Evolutionary conservation across 257 asterid species (phyloP), one percentile per base, ranked within the genome.

Genomic region (Scutellaria baicalensis): DNA sequence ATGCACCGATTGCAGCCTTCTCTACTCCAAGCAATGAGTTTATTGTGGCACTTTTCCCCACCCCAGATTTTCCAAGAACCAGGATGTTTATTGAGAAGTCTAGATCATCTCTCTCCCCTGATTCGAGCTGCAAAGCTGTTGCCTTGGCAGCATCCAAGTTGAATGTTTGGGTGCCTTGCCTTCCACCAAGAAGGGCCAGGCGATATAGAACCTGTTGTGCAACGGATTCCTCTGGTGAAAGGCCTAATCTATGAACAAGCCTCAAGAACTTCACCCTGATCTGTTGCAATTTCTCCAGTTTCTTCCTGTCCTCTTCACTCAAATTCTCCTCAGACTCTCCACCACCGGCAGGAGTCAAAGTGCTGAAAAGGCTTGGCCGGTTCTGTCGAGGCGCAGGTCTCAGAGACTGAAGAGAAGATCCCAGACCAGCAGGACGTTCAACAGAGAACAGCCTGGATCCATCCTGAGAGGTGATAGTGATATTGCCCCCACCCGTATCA

Each of bases 401-500:
- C 81, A 90, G 61, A 38, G 98, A 77, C 76, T 92, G 87, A 44
- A 90, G 90, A 27, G 97, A 88, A 74, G 98, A 81, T 49, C 98
- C 98, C 75, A 93, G 75, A 42, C 98, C 98, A 20, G 94, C 97
- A 13, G 98, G 98, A 7, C 92, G 93, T 82, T 93, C 98, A 21
- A 90, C 88, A 3, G 96, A 83, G 86, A 93, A 93, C 66, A 90
- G 97, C 82, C 94, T 85, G 17, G 98, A 86, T 39, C 95, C 97
- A 62, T 93, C 98, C 75, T 83, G 97, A 55, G 96, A 84, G 31
- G 90, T 85, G 75, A 90, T 83, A n/a, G 91, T 88, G 73, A 90
- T 84, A 56, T 71, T 83, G 21, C 92, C 88, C 69, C 93, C 92
- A 55, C 88, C 86, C 1, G 96, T 44, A 49, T 90, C 96, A 50